Evolutionary conservation across 2,329 filamentous ascomycete species (phyloP), one percentile per base, ranked within the genome.

Genomic region (Talaromyces sp.): DNA sequence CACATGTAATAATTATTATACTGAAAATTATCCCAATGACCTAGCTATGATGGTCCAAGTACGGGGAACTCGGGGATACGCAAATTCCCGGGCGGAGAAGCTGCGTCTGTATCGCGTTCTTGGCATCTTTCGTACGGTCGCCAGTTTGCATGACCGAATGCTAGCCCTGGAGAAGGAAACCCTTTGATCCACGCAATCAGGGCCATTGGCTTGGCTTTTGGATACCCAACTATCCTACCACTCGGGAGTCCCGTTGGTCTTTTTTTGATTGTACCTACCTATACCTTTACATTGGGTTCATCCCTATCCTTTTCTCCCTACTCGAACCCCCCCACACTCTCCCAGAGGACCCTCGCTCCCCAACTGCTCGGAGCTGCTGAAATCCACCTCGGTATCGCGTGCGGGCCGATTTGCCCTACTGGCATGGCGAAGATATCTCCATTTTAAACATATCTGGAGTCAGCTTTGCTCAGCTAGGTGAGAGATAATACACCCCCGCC

Each of bases 371-470:
- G 46, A 58, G 51, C 49, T 56, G 49, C 49, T 51, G 36, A 49
- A n/a, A 50, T 55, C 58, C 60, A 58, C 64, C 56, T 63, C 57
- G 50, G 54, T 64, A 66, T 66, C 65, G 66, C 63, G 66, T 66
- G 63, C 62, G 54, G 52, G 50, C 47, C 48, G 43, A 40, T 52
- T 47, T 44, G 47, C 58, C 46, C 45, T 58, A 47, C 62, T 58
- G 70, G 68, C 52, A 71, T 71, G 69, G 66, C 56, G 57, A 49
- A 60, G 29, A 29, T 30, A 47, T 17, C 39, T 54, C 50, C 54
- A 49, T 16, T 22, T 50, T 50, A 54, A 51, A 59, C 56, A 51
- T 57, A 58, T 46, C 47, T 61, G 61, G 50, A 62, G 47, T 55
- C 63, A 54, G 54, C 52, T 52, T 55, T 49, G 51, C 52, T 36